These are phyloP conservation scores for Hippophae tibetana DNA, from an alignment of 306 rosid genomes.

Conservation along the genomic window DNA sequence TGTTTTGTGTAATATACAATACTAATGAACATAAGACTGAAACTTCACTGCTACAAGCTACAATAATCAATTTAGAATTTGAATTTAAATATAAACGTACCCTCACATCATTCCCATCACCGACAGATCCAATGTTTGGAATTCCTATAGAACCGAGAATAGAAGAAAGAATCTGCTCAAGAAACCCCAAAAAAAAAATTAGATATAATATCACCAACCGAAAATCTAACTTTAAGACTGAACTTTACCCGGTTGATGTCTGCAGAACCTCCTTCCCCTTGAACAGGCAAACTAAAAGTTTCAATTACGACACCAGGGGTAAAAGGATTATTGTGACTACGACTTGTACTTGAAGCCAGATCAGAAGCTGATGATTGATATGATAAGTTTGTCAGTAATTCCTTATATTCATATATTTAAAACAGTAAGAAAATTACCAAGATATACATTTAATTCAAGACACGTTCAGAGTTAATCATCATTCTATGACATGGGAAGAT, in stretches of 20 bases:
- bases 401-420: background rate
- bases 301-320: slow-evolving; percentile 89
- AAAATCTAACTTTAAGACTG: slow-evolving; percentile 17
- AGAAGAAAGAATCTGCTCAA: slow-evolving; percentile 65
- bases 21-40: background rate
- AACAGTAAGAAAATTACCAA: too few species aligned
- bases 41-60: background rate
- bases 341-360: slow-evolving; percentile 67
- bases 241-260: slow-evolving; percentile 68
- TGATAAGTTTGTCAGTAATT: background rate
- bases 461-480: too few species aligned
- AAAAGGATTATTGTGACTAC: slow-evolving; percentile 47
- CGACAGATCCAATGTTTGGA: slow-evolving; percentile 44
- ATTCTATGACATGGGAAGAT: too few species aligned
- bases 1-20: too few species aligned
- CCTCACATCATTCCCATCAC: slow-evolving; percentile 70
- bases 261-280: slow-evolving; percentile 67
- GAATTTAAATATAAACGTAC: slow-evolving; percentile 23
- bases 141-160: slow-evolving; percentile 84
- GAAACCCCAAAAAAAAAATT: slow-evolving; percentile 7
- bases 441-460: too few species aligned
- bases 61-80: slow-evolving; percentile 9
- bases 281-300: slow-evolving; percentile 75
- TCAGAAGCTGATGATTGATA: slow-evolving; percentile 47
- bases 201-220: slow-evolving; percentile 7